Evolutionary conservation across 1,284 basidiomycete genomes (phyloP).

Genomic region (Cutaneotrichosporon cyanovorans): DNA sequence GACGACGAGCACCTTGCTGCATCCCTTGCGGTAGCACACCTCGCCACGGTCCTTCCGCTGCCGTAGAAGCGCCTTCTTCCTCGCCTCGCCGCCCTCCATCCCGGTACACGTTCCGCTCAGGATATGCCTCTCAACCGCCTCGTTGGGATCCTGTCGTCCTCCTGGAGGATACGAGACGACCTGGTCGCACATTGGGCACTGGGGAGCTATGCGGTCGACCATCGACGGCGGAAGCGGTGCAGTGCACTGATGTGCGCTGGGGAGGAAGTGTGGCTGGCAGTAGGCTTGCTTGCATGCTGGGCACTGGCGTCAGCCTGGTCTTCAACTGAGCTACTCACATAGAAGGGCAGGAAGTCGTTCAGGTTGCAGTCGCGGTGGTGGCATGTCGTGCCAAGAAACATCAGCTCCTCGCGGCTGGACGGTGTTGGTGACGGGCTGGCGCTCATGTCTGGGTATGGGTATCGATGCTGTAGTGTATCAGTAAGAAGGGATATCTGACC

Average conservation of each 20-base stretch:
- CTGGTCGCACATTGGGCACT: slow-evolving; percentile 42
- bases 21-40: slow-evolving; percentile 40
- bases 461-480: slow-evolving; percentile 1
- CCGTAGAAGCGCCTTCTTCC: slow-evolving; percentile 32
- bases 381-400: slow-evolving; percentile 44
- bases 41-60: slow-evolving; percentile 37
- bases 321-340: slow-evolving; percentile 22
- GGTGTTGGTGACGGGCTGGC: slow-evolving; percentile 7
- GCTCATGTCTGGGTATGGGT: slow-evolving; percentile 3
- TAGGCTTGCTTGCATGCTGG: slow-evolving; percentile 43
- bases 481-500: no score
- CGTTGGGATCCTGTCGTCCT: slow-evolving; percentile 28
- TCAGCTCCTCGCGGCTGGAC: slow-evolving; percentile 29
- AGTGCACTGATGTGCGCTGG: slow-evolving; percentile 37
- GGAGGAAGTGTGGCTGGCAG: slow-evolving; percentile 45
- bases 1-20: slow-evolving; percentile 40
- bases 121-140: slow-evolving; percentile 43
- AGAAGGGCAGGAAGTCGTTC: slow-evolving; percentile 45
- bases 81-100: slow-evolving; percentile 37
- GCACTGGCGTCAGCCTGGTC: slow-evolving; percentile 25
- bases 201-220: slow-evolving; percentile 43
- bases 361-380: slow-evolving; percentile 42
- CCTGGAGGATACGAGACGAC: slow-evolving; percentile 31
- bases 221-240: slow-evolving; percentile 39
- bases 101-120: slow-evolving; percentile 33